phyloP scores from a whole-genome alignment of 192 early-diverging fungal species.

The Coemansia sp. region DNA sequence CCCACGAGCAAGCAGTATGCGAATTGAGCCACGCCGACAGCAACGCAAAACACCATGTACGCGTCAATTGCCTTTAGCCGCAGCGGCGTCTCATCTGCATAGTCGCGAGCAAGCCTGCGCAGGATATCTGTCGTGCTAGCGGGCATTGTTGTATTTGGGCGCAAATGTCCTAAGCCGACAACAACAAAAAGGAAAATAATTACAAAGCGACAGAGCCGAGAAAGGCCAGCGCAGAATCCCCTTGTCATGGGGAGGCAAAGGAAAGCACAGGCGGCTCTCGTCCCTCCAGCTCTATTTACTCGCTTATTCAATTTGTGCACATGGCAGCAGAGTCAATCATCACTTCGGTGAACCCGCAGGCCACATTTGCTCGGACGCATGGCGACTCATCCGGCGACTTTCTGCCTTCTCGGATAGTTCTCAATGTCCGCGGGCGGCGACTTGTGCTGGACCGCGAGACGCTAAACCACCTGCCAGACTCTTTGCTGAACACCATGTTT shows the following conservation, averaged over 20 bases:
- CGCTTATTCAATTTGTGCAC: neutral
- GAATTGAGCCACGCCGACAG: slow-evolving; percentile 93
- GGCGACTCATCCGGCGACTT: slow-evolving; percentile 46
- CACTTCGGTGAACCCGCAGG: slow-evolving; percentile 44
- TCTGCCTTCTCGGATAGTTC: slow-evolving; percentile 34
- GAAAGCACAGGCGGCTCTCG: neutral
- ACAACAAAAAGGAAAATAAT: neutral
- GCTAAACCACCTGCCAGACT: slow-evolving; percentile 54
- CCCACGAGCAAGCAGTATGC: slow-evolving; percentile 84
- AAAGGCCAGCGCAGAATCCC: neutral
- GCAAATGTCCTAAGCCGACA: neutral
- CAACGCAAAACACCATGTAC: slow-evolving; percentile 89
- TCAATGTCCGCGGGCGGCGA: slow-evolving; percentile 53
- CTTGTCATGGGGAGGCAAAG: neutral
- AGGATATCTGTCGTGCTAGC: slow-evolving; percentile 8
- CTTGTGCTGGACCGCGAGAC: slow-evolving; percentile 57
- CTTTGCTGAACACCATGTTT: slow-evolving; percentile 55
- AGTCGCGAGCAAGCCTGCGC: slow-evolving; percentile 38
- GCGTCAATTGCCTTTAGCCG: slow-evolving; percentile 90
- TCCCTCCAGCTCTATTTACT: slow-evolving; percentile 1
- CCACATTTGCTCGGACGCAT: slow-evolving; percentile 59
- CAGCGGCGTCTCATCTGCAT: slow-evolving; percentile 70
- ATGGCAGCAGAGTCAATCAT: slow-evolving; percentile 47
- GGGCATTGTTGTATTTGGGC: neutral
- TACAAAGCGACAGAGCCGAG: neutral